Conservation (phyloP, 1,284 basidiomycete genomes). For the Gomphus bonarii region DNA sequence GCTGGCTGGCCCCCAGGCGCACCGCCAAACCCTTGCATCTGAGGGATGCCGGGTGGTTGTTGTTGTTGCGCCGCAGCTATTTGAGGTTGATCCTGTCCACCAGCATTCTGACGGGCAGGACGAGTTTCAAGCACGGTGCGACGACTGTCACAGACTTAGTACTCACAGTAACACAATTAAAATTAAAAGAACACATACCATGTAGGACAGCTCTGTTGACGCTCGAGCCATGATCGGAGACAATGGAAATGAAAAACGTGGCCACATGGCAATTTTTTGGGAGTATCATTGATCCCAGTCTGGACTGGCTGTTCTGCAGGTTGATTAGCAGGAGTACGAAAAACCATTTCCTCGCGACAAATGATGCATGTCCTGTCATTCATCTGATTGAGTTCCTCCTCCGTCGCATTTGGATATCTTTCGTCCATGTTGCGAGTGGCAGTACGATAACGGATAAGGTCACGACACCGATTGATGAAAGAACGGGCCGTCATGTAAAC, state of each 20-base stretch:
- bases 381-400: constrained; percentile 70
- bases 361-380: constrained; percentile 95
- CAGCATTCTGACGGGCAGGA: constrained; percentile 20
- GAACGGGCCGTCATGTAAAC: constrained; percentile 92
- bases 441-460: constrained; percentile 84
- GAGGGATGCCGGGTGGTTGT: constrained; percentile 23
- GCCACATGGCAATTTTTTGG: constrained; percentile 92
- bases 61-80: constrained; percentile 22
- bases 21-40: constrained; percentile 21
- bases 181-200: constrained; percentile 50
- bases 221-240: constrained; percentile 92
- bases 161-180: constrained; percentile 13
- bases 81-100: constrained; percentile 21
- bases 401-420: constrained; percentile 89
- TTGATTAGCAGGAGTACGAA: constrained; percentile 22
- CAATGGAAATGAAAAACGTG: constrained; percentile 99
- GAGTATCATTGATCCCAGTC: constrained; percentile 86
- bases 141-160: constrained; percentile 42
- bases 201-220: constrained; percentile 93
- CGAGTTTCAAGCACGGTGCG: constrained; percentile 70
- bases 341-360: constrained; percentile 93
- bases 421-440: constrained; percentile 97
- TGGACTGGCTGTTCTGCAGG: constrained; percentile 18
- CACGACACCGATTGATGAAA: constrained; percentile 79
- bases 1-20: constrained; percentile 17